phyloP scores from a whole-genome alignment of 2,329 filamentous ascomycete species.

The Botrytis byssoidea region DNA sequence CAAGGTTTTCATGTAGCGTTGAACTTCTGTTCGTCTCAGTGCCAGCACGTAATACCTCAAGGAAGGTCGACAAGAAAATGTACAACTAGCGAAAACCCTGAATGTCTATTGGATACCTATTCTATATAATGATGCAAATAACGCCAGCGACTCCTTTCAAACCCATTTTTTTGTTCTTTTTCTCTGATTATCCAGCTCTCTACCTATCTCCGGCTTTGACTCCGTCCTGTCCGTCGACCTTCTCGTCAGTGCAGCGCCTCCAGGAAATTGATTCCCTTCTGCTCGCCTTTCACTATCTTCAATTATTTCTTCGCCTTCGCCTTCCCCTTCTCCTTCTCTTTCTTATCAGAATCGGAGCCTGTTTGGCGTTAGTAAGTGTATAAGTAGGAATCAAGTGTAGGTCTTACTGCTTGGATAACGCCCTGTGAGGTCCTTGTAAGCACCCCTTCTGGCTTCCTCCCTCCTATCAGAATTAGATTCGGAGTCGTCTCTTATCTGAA shows the following conservation, averaged over 20 bases:
- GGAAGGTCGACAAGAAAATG: neutral
- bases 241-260: neutral
- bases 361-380: neutral
- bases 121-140: neutral
- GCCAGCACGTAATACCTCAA: neutral
- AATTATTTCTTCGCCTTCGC: no score
- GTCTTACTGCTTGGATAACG: no score
- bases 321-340: no score
- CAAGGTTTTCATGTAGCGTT: neutral
- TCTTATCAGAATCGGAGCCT: neutral
- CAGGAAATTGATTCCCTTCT: no score
- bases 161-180: no score
- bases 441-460: rapidly evolving
- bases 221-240: neutral
- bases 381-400: neutral
- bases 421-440: no score
- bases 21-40: neutral
- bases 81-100: neutral
- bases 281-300: neutral
- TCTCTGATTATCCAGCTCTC: neutral
- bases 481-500: no score
- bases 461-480: no score
- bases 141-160: neutral
- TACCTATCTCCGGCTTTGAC: neutral
- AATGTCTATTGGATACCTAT: neutral